Percentiles rank a stretch among this genome's conserved stretches.
phyloP scores from a whole-genome alignment of 2,329 filamentous ascomycete species.

The Phoma herbarum region DNA sequence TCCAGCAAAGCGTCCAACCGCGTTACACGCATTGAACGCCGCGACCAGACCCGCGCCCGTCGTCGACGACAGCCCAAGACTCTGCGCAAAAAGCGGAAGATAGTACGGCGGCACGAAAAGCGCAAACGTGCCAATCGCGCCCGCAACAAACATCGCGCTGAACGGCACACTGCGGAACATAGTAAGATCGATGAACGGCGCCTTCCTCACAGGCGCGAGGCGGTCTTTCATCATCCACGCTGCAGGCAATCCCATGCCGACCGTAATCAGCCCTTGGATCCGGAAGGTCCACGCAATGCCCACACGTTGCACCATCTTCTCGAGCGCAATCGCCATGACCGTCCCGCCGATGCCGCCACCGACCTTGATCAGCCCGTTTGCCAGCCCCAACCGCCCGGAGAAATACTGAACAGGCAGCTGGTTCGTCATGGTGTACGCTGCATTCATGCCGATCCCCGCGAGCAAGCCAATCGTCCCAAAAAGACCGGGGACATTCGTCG shows the following conservation, averaged over 20 bases:
- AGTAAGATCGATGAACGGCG: conserved; percentile 34
- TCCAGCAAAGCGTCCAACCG: conserved; percentile 36
- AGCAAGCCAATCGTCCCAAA: conserved; percentile 59
- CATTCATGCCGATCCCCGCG: conserved; percentile 53
- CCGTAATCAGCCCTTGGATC: conserved; percentile 33
- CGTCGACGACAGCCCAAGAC: conserved; percentile 31
- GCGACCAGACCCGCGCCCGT: conserved; percentile 38
- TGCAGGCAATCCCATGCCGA: conserved; percentile 37
- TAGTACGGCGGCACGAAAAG: conserved; percentile 42
- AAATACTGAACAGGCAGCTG: conserved; percentile 40
- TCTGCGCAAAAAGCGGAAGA: conserved; percentile 39
- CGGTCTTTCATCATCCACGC: conserved; percentile 39
- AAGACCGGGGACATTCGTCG: conserved; percentile 39
- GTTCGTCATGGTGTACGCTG: conserved; percentile 37
- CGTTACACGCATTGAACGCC: conserved; percentile 40
- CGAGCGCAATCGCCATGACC: conserved; percentile 35
- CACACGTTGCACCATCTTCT: conserved; percentile 36
- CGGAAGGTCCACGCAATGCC: conserved; percentile 42
- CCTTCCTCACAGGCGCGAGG: conserved; percentile 23
- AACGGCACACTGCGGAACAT: conserved; percentile 39
- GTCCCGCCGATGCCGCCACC: conserved; percentile 41
- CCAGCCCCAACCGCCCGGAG: conserved; percentile 36
- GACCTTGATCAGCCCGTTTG: conserved; percentile 41
- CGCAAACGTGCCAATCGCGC: conserved; percentile 38
- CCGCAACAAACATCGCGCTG: conserved; percentile 32